phyloP scores from a whole-genome alignment of 768 basidiomycete genomes.

The Calocybe indica region DNA sequence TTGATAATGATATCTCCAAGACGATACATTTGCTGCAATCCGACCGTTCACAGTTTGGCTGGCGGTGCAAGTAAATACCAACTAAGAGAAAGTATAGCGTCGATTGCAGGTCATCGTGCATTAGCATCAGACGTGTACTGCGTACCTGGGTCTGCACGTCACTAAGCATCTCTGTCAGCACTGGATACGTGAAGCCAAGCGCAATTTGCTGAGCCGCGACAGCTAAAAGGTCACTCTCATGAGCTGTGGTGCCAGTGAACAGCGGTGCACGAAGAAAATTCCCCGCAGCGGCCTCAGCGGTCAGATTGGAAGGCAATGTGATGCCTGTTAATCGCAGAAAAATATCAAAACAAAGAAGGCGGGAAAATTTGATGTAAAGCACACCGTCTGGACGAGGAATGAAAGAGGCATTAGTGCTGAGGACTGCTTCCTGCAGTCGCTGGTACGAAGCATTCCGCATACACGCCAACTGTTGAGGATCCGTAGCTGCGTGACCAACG shows the following conservation, averaged over 20 bases:
- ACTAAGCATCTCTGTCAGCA: conserved; percentile 16
- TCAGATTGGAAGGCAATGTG: conserved; percentile 23
- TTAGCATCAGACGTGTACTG: neutral
- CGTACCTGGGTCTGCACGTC: conserved; percentile 21
- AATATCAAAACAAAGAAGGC: too few relatives aligned
- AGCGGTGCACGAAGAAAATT: neutral
- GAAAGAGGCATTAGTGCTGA: conserved; percentile 17
- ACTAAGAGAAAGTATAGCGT: conserved; percentile 6
- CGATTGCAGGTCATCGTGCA: neutral
- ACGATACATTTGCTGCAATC: conserved; percentile 9
- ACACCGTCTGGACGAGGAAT: conserved; percentile 23
- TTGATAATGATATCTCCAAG: conserved; percentile 1
- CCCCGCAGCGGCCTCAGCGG: conserved; percentile 1
- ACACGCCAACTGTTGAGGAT: conserved; percentile 21
- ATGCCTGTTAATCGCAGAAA: conserved; percentile 11
- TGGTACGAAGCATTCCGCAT: conserved; percentile 21
- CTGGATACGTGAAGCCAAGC: conserved; percentile 16
- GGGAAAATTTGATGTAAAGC: neutral
- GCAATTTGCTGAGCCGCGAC: conserved; percentile 16
- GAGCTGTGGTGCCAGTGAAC: conserved; percentile 17
- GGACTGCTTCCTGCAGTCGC: conserved; percentile 20
- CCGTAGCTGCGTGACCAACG: conserved; percentile 5
- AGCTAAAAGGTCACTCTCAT: conserved; percentile 25
- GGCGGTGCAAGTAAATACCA: conserved; percentile 21
- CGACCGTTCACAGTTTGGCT: conserved; percentile 17